Evolutionary conservation across 805 yeast species (phyloP).

Genomic region (Metschnikowia matae): DNA sequence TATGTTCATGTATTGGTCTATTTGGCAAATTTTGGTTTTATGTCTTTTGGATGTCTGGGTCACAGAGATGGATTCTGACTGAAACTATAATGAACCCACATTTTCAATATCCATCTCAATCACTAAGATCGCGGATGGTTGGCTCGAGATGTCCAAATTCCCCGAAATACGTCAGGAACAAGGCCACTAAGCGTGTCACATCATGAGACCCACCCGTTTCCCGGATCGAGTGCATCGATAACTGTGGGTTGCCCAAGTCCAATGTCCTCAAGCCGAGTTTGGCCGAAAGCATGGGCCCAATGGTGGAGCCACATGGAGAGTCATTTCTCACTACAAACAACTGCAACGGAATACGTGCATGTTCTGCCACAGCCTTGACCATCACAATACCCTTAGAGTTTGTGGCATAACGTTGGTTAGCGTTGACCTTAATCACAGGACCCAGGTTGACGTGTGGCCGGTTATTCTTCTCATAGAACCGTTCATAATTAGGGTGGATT

Average conservation of each 20-base stretch:
- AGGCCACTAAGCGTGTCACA: conserved; percentile 53
- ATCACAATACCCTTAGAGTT: conserved; percentile 86
- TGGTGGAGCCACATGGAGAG: conserved; percentile 93
- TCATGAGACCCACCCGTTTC: conserved; percentile 86
- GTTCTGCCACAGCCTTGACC: conserved; percentile 65
- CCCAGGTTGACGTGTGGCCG: conserved; percentile 82
- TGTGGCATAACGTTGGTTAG: conserved; percentile 93
- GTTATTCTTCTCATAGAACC: conserved; percentile 72
- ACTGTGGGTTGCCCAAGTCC: conserved; percentile 88
- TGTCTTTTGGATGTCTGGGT: too few species aligned
- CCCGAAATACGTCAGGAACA: conserved; percentile 62
- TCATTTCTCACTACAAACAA: conserved; percentile 90
- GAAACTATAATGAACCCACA: too few species aligned
- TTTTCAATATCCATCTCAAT: too few species aligned
- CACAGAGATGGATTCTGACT: neutral
- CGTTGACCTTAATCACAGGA: conserved; percentile 89
- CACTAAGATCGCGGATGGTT: neutral
- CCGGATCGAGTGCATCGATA: conserved; percentile 90
- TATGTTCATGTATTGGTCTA: too few species aligned
- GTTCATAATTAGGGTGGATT: conserved; percentile 85
- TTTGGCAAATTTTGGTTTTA: too few species aligned
- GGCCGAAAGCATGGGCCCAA: conserved; percentile 90
- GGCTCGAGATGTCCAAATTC: conserved; percentile 27
- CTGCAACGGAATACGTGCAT: conserved; percentile 76
- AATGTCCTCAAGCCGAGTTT: conserved; percentile 82